Base-by-base conservation (phyloP, 371 early-diverging fungal genomes). In the Mortierella sp. region DNA sequence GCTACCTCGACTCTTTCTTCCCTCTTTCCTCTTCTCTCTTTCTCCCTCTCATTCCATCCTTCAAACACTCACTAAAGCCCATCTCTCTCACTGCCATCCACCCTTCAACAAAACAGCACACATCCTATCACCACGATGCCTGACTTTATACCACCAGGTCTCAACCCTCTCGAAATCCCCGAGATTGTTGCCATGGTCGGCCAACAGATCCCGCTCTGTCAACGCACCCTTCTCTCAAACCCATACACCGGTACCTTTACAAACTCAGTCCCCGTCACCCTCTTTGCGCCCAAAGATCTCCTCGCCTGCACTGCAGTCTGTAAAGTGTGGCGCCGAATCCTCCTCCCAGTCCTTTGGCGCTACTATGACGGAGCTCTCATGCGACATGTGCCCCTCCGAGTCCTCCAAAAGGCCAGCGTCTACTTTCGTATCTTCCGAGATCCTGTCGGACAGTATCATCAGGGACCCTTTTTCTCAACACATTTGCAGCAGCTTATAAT, bases 141-240 rank as follows among this genome's bases (percentile, higher is more conserved):
- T 24, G 77, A 76, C 68, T 81, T 77, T 38, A 77, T 81, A 34
- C 34, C 65, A 57, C 74, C 81, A 26, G 74, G 81, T 24, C 77
- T 81, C 60, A 81, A 70, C 63, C 81, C 81, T 24, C 76, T 81
- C 44, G 74, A 70, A 52, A 81, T 81, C 54, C 81, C 81, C 2
- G 81, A 81, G 74, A 73, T 81, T 31, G 70, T 81, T 68, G 81
- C 77, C 50, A 81, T 81, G 74, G 74, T 81, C 28, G 81, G 81
- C 9, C 77, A 77, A 16, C 71, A 48, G 57, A 77, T 81, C 31
- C 81, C 81, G 16, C 68, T 81, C 28, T 54, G 44, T 26, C 54
- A 44, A 26, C 63, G 50, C 47, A 60, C 28, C 14, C 38, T 38
- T 38, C 16, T 70, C 24, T 48, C 70, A 42, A 70, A 77, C 28